Base-by-base conservation (phyloP, 2,329 filamentous ascomycete genomes). In the Penicillium sp. region DNA sequence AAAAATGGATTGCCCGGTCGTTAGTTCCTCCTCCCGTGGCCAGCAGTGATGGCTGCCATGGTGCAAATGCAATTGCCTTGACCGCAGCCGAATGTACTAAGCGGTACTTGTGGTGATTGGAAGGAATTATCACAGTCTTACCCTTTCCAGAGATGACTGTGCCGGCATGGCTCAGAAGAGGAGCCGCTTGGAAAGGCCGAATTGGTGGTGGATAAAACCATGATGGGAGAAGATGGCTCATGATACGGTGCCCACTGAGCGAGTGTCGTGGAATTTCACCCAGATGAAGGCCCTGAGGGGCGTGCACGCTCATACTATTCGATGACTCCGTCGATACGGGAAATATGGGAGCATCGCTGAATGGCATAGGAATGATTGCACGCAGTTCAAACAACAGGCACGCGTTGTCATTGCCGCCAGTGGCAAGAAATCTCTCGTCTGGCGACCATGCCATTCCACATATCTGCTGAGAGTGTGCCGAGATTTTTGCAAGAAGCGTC, bases 21-120 rank as follows among this genome's bases (percentile, higher is more conserved):
- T 96, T 96, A 48, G 91, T 94, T 25, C 95, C 95, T 41, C 95
- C 94, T 3, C 95, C 92, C 1, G 94, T 96, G 14, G 95, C 95
- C 41, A 99, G 78, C 4, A 99, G 83, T 3, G 89, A 90, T 25
- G 90, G 86, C 58, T 94, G 90, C 94, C 93, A 99, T 0, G 95
- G 94, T 63, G 94, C 96, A 76, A 98, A 98, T 1, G 95, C 92
- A 67, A 98, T 95, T 35, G 95, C 95, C 76, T 99, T 99, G 66
- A 98, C 90, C 2, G 95, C 95, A 0, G 94, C 94, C 28, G 86
- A 86, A 73, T 99, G 92, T 11, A 82, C 75, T 85, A 92, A 95
- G 35, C 84, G 84, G 73, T 96, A 87, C 67, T 84, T 88, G 69
- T 90, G 86, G 34, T 82, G 78, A 6, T 86, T 86, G 5, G 77